Evolutionary conservation across 495 filamentous ascomycete genomes (phyloP).

Genomic region (Umbilicaria muhlenbergii): DNA sequence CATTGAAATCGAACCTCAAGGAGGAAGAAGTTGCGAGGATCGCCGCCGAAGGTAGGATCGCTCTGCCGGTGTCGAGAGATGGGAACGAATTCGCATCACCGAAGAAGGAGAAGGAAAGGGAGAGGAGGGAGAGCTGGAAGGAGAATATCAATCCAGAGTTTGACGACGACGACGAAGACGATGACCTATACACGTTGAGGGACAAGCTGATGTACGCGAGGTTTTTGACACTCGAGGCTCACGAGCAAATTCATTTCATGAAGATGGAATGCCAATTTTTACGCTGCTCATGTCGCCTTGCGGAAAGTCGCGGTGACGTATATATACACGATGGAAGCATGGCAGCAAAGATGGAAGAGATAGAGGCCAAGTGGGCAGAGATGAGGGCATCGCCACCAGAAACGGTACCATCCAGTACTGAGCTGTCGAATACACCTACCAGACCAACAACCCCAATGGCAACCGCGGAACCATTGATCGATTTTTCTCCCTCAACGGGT

Average conservation of each 20-base stretch:
- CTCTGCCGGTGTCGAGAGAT: slow-evolving; percentile 30
- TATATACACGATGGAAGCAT: slow-evolving; percentile 32
- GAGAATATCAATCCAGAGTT: slow-evolving; percentile 9
- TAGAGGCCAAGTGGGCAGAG: neutral
- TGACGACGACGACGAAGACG: slow-evolving; percentile 19
- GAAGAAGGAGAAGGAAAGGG: slow-evolving; percentile 11
- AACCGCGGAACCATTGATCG: no score
- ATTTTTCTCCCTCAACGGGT: no score
- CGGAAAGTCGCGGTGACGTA: slow-evolving; percentile 30
- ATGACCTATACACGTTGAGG: slow-evolving; percentile 33
- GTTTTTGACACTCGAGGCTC: slow-evolving; percentile 45
- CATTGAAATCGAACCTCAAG: slow-evolving; percentile 41
- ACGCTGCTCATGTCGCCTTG: slow-evolving; percentile 48
- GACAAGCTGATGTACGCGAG: slow-evolving; percentile 51
- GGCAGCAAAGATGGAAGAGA: slow-evolving; percentile 2
- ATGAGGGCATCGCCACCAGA: no score
- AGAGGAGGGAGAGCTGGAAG: slow-evolving; percentile 1
- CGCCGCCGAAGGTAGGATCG: slow-evolving; percentile 46
- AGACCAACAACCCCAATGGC: no score
- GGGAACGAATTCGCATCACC: slow-evolving; percentile 6
- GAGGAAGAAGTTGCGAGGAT: slow-evolving; percentile 44
- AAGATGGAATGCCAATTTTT: slow-evolving; percentile 65
- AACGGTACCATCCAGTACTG: no score
- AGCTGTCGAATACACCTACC: no score
- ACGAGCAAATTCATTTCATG: slow-evolving; percentile 70